A percentile compares a stretch with the other conserved stretches of the same genome.
phyloP scores from a whole-genome alignment of 2,329 filamentous ascomycete genomes.

The Rasamsonia emersonii region DNA sequence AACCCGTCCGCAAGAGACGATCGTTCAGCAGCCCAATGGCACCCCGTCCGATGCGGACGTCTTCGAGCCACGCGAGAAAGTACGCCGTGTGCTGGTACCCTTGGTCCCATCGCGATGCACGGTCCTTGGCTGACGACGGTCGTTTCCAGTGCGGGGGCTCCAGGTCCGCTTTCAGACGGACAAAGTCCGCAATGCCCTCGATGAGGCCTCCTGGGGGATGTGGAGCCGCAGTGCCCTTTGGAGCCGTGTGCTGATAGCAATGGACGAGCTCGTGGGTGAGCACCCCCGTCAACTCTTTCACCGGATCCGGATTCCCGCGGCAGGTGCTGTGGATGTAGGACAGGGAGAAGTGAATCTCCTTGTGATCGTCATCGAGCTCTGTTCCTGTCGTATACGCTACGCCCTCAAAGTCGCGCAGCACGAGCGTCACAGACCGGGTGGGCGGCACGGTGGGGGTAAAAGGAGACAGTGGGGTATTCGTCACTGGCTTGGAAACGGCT shows the following conservation, averaged over 20 bases:
- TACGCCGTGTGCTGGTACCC: conserved; percentile 89
- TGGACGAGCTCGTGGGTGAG: conserved; percentile 90
- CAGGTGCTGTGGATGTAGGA: conserved; percentile 52
- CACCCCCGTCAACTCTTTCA: conserved; percentile 67
- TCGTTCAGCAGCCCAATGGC: conserved; percentile 54
- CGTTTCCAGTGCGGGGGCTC: conserved; percentile 76
- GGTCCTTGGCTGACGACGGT: conserved; percentile 36
- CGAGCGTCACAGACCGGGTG: conserved; percentile 78
- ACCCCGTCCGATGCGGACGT: conserved; percentile 54
- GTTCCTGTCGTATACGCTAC: conserved; percentile 82
- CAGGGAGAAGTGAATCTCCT: conserved; percentile 83
- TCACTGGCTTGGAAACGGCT: conserved; percentile 1
- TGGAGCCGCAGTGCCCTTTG: conserved; percentile 17
- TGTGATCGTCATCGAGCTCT: conserved; percentile 75
- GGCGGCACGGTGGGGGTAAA: conserved; percentile 40
- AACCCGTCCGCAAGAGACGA: conserved; percentile 26
- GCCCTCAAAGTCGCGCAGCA: conserved; percentile 69
- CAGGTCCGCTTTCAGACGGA: conserved; percentile 64
- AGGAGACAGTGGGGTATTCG: conserved; percentile 3
- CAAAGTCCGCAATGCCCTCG: conserved; percentile 90
- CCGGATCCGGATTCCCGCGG: conserved; percentile 16
- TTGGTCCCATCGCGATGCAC: conserved; percentile 64
- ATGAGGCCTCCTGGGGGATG: conserved; percentile 62
- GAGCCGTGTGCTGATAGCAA: conserved; percentile 77
- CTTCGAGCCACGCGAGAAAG: conserved; percentile 80